Conservation (phyloP, 1,284 basidiomycete species). For the Heterobasidion annosum region DNA sequence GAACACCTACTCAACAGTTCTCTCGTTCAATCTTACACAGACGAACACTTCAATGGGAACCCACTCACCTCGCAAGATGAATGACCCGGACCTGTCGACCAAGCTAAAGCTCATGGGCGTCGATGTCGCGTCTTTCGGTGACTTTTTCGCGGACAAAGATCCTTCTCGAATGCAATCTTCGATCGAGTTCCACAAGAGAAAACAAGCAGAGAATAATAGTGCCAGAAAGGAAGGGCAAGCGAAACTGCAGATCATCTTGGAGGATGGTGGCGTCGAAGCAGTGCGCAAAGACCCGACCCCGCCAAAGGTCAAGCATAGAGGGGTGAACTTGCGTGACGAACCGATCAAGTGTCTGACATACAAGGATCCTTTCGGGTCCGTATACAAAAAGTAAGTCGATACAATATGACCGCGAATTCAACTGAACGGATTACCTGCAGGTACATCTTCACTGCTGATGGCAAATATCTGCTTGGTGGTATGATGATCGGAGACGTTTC, state of each 20-base stretch:
- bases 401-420: neutral
- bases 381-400: neutral
- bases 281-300: neutral
- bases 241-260: neutral
- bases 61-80: neutral
- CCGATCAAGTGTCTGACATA: neutral
- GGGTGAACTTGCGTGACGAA: neutral
- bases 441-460: constrained; percentile 2
- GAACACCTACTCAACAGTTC: neutral
- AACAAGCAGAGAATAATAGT: neutral
- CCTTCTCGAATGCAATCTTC: neutral
- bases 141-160: neutral
- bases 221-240: neutral
- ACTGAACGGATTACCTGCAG: neutral
- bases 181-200: neutral
- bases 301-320: neutral
- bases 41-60: neutral
- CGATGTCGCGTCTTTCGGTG: neutral
- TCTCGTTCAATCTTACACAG: constrained; percentile 1
- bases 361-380: neutral
- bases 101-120: neutral
- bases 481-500: neutral
- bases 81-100: neutral
- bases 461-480: neutral
- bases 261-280: neutral